These are phyloP conservation scores for Lepiota subincarnata DNA, from an alignment of 768 basidiomycete genomes.

Conservation along the genomic window DNA sequence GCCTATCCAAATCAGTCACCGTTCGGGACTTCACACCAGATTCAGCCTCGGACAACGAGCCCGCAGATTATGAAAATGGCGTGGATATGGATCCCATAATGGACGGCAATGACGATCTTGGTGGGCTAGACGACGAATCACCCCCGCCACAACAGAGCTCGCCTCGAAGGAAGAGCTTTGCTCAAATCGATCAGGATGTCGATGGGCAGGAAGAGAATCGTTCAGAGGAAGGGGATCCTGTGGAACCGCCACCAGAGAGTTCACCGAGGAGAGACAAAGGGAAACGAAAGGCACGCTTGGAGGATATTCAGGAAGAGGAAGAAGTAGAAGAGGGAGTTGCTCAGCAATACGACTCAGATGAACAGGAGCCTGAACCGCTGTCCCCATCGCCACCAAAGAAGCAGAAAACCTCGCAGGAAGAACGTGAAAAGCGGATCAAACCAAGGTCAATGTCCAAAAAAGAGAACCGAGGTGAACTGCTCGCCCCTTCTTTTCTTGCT, in stretches of 20 bases:
- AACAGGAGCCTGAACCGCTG: constrained; percentile 24
- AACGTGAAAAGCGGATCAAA: constrained; percentile 17
- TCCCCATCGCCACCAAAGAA: constrained; percentile 33
- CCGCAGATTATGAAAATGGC: constrained; percentile 22
- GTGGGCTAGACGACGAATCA: constrained; percentile 15
- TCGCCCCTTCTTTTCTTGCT: not conserved
- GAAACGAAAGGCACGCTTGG: constrained; percentile 33
- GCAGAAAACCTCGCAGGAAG: constrained; percentile 19
- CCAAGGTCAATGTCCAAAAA: constrained; percentile 31
- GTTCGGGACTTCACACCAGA: constrained; percentile 27
- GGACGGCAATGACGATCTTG: constrained; percentile 26
- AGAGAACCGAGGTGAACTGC: constrained; percentile 34
- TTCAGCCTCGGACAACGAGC: constrained; percentile 27
- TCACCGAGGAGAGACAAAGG: constrained; percentile 31
- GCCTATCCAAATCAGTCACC: constrained; percentile 31
- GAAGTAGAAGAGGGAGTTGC: constrained; percentile 42
- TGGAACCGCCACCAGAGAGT: constrained; percentile 23
- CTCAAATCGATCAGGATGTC: constrained; percentile 46
- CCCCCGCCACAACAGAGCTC: constrained; percentile 11
- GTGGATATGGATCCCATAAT: constrained; percentile 20
- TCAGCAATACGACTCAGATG: constrained; percentile 29
- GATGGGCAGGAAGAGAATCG: constrained; percentile 37
- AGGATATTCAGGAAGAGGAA: constrained; percentile 43
- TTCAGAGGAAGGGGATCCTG: constrained; percentile 24
- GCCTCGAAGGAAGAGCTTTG: constrained; percentile 40